Base-by-base conservation (phyloP, 257 asterid species). In the Misopates orontium region DNA sequence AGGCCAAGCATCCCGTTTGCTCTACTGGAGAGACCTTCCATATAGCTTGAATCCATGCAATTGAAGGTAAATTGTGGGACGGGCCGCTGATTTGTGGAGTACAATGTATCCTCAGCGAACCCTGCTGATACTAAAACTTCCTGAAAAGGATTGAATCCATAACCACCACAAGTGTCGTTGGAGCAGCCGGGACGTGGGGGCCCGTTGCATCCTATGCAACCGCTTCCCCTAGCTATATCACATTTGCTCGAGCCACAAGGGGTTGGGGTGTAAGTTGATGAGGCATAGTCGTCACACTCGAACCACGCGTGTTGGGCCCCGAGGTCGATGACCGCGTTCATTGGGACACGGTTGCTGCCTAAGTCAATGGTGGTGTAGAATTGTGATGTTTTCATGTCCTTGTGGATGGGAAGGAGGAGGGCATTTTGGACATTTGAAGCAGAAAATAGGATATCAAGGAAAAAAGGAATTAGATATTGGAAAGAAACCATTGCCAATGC, bases 151-250 rank as follows among this genome's bases (percentile, higher is more conserved):
- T 81, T 81, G 39, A 58, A 78, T 7, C 78, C 66, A 2, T 55
- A 24, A 51, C 77, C 67, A 17, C 71, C 75, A 48, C 83, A 81
- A 0, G 86, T 81, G 62, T 81, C 57, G 61, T 69, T 66, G 56
- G 77, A 56, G 81, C 86, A 81, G 18, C 86, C 83, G 41, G 86
- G 86, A 13, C 82, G 70, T 1, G 60, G 28, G 16, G 82, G 71
- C 39, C 23, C 14, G 18, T 68, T 64, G 71, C 83, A 77, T 20
- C 75, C 20, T 4, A 71, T 0, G 66, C 86, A 81, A 14, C 86
- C 86, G 21, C n/a, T 4, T 0, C 75, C 71, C 23, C 24, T 60
- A 13, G 73, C 71, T 24, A 40, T 5, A 10, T 55, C 63, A 24
- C 86, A 81, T 62, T 67, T 62, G 22, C 67, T 1, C 2, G 81